Evolutionary conservation across 352 stramenopile species (phyloP), one percentile per base, ranked within the genome.

Genomic region (Phytophthora foliorum): DNA sequence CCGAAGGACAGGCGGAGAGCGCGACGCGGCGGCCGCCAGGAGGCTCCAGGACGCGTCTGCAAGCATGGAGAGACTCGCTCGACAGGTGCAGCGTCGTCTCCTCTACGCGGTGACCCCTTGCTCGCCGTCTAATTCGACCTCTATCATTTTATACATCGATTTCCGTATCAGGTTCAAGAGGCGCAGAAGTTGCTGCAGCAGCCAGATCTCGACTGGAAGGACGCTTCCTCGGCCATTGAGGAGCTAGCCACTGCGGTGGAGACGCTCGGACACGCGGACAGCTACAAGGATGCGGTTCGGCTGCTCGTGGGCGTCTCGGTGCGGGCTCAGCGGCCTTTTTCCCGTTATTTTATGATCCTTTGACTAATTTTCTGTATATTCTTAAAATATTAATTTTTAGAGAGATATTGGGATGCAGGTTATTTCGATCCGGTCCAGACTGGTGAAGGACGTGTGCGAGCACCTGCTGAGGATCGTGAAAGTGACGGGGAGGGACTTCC

Each of bases 271-370:
- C n/a, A 7, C 1, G n/a, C 67, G 0, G 60, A 78, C 13, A 63
- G 66, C 49, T 54, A 55, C 34, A 66, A 72, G 31, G 75, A 86
- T 24, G 77, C 69, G 2, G 61, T 84, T 51, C 61, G 45, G 0
- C 67, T 82, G 45, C 66, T 93, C 4, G 29, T 89, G 13, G 57
- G 64, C 6, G 64, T 93, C 39, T 76, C 86, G 34, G 86, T 93
- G 32, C 53, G 53, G 6, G 13, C 6, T 9, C n/a, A 61, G 49
- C 39, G 45, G 24, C 45, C 29, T 19, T 27, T 49, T 57, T 51
- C 25, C 49, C 36, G 51, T 68, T 66, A 44, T 44, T 21, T 54
- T 48, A 21, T 45, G 24, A 25, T 38, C 53, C 21, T 48, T 39
- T 17, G 39, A 34, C 5, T 59, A 34, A 57, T 50, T 54, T 60